A percentile compares a stretch with the other conserved stretches of the same genome.
These are phyloP conservation scores for Peniophora sp. DNA, from an alignment of 1,284 basidiomycete species.

Conservation along the genomic window DNA sequence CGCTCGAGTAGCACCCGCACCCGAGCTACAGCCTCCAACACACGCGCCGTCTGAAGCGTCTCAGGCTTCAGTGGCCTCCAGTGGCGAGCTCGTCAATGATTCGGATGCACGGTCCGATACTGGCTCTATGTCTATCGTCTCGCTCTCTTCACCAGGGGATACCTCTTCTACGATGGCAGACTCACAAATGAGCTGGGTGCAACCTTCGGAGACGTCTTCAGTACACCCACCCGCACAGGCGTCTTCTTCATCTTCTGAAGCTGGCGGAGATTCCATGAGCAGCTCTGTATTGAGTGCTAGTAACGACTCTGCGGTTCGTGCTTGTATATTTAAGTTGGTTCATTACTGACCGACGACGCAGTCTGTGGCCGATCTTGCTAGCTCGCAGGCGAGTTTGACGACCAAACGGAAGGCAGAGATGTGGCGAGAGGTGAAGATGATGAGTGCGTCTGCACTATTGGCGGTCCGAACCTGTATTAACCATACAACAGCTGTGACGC, in stretches of 20 bases:
- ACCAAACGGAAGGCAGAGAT: conserved; percentile 57
- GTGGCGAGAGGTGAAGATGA: conserved; percentile 79
- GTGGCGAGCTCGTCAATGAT: conserved; percentile 33
- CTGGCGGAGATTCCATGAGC: conserved; percentile 1
- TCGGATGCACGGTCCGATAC: conserved; percentile 45
- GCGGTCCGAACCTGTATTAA: not conserved
- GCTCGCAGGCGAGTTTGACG: conserved; percentile 7
- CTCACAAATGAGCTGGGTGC: conserved; percentile 45
- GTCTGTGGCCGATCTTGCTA: conserved; percentile 5
- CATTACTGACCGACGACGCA: not conserved
- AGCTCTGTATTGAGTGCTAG: conserved; percentile 11
- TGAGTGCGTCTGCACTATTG: conserved; percentile 60
- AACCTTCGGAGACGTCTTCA: conserved; percentile 11
- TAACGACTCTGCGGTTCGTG: conserved; percentile 6
- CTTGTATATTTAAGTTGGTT: not conserved
- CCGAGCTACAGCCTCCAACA: conserved; percentile 8
- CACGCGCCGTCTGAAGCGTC: conserved; percentile 15
- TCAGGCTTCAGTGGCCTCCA: conserved; percentile 36
- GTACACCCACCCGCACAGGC: conserved; percentile 2
- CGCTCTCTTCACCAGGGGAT: conserved; percentile 20
- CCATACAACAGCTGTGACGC: conserved; percentile 60
- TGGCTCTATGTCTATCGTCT: conserved; percentile 33
- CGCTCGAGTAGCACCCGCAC: conserved; percentile 1
- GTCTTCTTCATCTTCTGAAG: not conserved
- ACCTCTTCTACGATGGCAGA: conserved; percentile 23